These are phyloP conservation scores for Xylaria polymorpha DNA, from an alignment of 2,329 filamentous ascomycete species.

Conservation along the genomic window DNA sequence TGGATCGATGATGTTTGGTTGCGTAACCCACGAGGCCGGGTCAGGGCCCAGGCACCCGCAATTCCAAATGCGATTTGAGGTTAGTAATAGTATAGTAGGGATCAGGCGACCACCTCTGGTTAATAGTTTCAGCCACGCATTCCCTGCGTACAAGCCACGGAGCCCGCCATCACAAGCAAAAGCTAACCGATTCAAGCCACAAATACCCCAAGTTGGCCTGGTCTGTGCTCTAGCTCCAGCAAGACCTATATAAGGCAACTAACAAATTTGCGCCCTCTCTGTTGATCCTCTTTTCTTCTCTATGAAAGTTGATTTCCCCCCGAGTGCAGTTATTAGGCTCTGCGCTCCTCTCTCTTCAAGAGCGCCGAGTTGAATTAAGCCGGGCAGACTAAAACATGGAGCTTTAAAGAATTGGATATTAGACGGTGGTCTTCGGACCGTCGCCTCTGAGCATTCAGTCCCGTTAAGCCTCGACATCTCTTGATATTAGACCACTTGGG, in stretches of 20 bases:
- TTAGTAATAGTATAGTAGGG: not conserved
- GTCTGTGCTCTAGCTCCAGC: conserved; percentile 34
- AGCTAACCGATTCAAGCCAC: not conserved
- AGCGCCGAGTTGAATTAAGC: conserved; percentile 67
- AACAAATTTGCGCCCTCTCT: conserved; percentile 28
- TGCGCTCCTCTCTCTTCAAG: conserved; percentile 54
- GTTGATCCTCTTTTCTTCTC: conserved; percentile 51
- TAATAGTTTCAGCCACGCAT: conserved; percentile 7
- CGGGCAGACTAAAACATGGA: conserved; percentile 68
- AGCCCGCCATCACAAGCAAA: not conserved
- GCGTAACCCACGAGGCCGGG: conserved; percentile 30
- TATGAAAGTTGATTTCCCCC: conserved; percentile 67
- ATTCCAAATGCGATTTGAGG: conserved; percentile 37
- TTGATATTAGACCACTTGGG: not conserved
- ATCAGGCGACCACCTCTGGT: not conserved
- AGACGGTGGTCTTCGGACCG: conserved; percentile 50
- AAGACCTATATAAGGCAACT: conserved; percentile 24
- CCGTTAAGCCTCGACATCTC: conserved; percentile 63
- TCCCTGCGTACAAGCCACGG: not conserved
- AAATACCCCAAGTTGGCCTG: not conserved
- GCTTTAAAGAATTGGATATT: conserved; percentile 74
- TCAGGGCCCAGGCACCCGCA: conserved; percentile 33
- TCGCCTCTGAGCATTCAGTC: conserved; percentile 64
- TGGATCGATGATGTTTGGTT: conserved; percentile 31
- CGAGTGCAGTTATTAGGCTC: conserved; percentile 67